Evolutionary conservation across 1,284 basidiomycete species (phyloP), one percentile per base, ranked within the genome.

Genomic region (Chondrostereum purpureum): DNA sequence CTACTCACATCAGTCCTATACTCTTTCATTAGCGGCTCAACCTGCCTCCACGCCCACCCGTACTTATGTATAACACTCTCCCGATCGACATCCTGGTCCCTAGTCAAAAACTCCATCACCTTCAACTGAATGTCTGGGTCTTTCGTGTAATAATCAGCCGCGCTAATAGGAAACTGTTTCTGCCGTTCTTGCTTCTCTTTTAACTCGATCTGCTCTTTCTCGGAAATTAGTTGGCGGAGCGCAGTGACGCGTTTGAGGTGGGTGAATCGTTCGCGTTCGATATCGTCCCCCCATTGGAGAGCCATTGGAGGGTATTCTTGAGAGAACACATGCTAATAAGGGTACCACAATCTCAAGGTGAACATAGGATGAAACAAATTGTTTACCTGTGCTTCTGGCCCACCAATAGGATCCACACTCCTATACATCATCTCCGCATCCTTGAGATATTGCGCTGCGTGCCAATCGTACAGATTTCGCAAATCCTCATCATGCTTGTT

Each of bases 11-110:
- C 65, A n/a, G 53, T 54, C 16, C 61, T 56, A 53, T 64, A 75
- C 4, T 62, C 57, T 0, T 66, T 53, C 33, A 62, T 56, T 46
- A 80, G 60, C 5, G 69, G 65, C 16, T 61, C 53, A 18, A 69
- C 68, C 48, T 72, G 67, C 46, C 66, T 63, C 64, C 65, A 77
- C 0, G 66, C 65, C 82, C 81, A 85, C 1, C 60, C 60, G 55
- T 67, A 78, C 43, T 77, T 66, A 12, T 48, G 56, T 55, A 74
- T 55, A 68, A 77, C 74, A 50, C 56, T 68, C 42, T 80, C 78
- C 54, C 69, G 67, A 37, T 61, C 61, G 11, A 46, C 41, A 6
- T 47, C 47, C 35, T 8, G 8, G n/a, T 8, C 8, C n/a, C n/a
- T 8, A 31, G n/a, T 31, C 27, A 31, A 31, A 8, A 31, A n/a